Base-by-base conservation (phyloP, 345 rosid species). In the Citrus sp. region DNA sequence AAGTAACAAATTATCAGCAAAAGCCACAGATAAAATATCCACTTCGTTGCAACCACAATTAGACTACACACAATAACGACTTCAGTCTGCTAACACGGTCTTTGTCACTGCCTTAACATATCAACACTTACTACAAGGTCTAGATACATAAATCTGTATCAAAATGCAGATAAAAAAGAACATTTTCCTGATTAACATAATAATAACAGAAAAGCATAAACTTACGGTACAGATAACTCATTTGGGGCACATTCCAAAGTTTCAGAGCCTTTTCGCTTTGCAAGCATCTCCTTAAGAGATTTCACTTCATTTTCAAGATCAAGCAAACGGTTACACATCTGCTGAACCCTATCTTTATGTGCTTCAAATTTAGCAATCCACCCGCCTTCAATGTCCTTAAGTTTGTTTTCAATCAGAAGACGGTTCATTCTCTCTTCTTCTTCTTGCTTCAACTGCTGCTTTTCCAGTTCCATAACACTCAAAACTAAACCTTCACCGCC, bases 401-500 rank as follows among this genome's bases (percentile, higher is more conserved):
- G 55, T 77, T 85, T 85, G 67, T 82, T 85, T 83, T 91, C 89
- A 32, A 82, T 70, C 58, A 79, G 49, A 74, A 42, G 32, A 10
- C 80, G 80, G 49, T 72, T 78, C 70, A 79, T 75, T 87, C 86
- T 90, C 63, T 89, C 91, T 83, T 93, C 99, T 83, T 81, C 93
- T 87, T 90, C 95, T 84, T 81, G 87, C 87, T 86, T 90, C 83
- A 85, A 27, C 14, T 83, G 90, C 78, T 55, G 90, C 90, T 87
- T 94, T 79, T 91, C 97, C 77, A 91, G 70, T 80, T 94, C 98
- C 51, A 54, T 72, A 66, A 84, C 70, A 78, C 94, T 89, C 88
- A 96, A 74, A 55, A 92, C 94, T 79, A 92, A 91, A 70, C 98
- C 98, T 18, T 93, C 91, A 30, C 92, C 85, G 14, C 97, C 97